A percentile compares a stretch with the other conserved stretches of the same genome.
phyloP scores from a whole-genome alignment of 352 stramenopile species.

The Pythium sp. region DNA sequence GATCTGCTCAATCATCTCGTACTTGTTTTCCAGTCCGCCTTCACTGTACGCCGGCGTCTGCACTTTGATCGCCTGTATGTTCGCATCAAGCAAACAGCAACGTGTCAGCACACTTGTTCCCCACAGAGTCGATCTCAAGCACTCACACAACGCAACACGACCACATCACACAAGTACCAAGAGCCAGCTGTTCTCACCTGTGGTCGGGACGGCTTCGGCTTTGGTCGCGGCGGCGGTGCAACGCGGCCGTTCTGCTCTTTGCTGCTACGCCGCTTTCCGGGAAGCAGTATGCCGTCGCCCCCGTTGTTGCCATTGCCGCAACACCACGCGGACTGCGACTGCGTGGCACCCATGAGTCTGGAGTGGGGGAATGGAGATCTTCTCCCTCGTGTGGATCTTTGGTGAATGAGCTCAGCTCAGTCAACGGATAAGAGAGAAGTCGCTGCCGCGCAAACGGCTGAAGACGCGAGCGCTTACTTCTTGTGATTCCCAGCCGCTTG shows the following conservation, averaged over 20 bases:
- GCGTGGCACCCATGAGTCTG: constrained; percentile 33
- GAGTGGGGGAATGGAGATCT: background rate
- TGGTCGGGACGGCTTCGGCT: constrained; percentile 26
- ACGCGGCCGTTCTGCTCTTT: constrained; percentile 39
- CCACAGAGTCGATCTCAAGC: background rate
- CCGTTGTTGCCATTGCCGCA: constrained; percentile 39
- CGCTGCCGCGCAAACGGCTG: background rate
- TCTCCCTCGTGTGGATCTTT: constrained; percentile 5
- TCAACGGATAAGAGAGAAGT: background rate
- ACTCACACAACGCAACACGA: background rate
- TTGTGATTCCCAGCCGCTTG: background rate
- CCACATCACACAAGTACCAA: background rate
- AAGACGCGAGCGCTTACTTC: background rate
- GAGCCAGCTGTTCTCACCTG: constrained; percentile 12
- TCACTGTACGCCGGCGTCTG: constrained; percentile 65
- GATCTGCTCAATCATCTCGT: constrained; percentile 81
- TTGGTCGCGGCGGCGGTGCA: constrained; percentile 12
- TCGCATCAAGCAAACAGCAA: background rate
- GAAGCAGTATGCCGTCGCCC: constrained; percentile 31
- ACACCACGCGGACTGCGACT: constrained; percentile 46
- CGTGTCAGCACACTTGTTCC: background rate
- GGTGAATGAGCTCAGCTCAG: background rate
- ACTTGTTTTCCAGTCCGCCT: constrained; percentile 77
- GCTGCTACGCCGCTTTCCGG: constrained; percentile 34
- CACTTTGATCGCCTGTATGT: constrained; percentile 61